phyloP scores from a whole-genome alignment of 2,329 filamentous ascomycete species.

The Teratosphaeria gauchensis region DNA sequence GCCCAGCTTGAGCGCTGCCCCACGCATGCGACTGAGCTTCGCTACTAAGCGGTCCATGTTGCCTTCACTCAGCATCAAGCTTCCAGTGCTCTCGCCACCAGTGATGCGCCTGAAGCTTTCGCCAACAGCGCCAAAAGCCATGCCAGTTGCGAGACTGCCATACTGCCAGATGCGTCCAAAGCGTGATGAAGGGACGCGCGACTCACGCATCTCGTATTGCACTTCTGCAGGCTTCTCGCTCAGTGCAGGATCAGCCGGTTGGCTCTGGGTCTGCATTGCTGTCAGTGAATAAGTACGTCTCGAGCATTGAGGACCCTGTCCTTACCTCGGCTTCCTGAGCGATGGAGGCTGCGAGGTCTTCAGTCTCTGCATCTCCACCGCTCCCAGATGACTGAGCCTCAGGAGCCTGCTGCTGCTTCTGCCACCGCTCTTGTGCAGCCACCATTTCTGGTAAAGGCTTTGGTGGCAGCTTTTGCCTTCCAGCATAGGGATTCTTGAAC shows the following conservation, averaged over 20 bases:
- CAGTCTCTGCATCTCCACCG: constrained; percentile 25
- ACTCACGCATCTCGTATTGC: constrained; percentile 69
- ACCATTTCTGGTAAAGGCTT: constrained; percentile 27
- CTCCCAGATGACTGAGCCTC: background rate
- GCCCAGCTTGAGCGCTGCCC: constrained; percentile 90
- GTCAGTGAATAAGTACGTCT: constrained; percentile 3
- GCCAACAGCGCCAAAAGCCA: constrained; percentile 84
- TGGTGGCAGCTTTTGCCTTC: constrained; percentile 19
- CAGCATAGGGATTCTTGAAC: constrained; percentile 30
- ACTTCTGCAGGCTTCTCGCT: constrained; percentile 3
- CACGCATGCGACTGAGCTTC: constrained; percentile 91
- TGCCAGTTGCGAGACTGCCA: constrained; percentile 80
- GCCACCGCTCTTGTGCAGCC: constrained; percentile 17
- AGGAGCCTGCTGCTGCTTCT: constrained; percentile 7
- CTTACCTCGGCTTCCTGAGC: constrained; percentile 26
- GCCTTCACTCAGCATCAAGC: constrained; percentile 72
- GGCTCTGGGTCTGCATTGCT: constrained; percentile 1
- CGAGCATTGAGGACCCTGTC: background rate
- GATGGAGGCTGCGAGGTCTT: constrained; percentile 26
- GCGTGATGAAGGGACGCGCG: constrained; percentile 78
- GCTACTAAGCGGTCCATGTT: constrained; percentile 92
- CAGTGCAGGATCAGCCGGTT: background rate
- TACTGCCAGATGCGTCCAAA: constrained; percentile 91
- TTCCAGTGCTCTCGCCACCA: constrained; percentile 57
- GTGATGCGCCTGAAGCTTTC: constrained; percentile 75